phyloP scores from a whole-genome alignment of 2,329 filamentous ascomycete genomes.

The Penicillium italicum region DNA sequence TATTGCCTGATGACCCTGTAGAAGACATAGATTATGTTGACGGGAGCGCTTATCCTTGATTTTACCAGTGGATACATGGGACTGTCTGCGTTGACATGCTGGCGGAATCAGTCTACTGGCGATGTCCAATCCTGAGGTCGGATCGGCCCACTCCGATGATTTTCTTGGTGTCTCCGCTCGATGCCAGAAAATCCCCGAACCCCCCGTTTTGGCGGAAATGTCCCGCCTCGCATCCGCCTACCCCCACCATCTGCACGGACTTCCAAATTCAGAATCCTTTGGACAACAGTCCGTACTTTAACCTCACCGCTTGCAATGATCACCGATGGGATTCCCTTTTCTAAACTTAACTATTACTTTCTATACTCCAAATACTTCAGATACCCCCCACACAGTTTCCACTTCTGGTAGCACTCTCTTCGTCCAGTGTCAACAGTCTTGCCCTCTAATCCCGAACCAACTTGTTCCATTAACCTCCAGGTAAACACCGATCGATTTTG shows the following conservation, averaged over 20 bases:
- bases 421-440: background rate
- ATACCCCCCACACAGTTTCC: background rate
- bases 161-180: background rate
- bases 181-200: background rate
- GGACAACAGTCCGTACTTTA: background rate
- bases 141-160: background rate
- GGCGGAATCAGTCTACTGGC: too few relatives aligned
- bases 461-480: background rate
- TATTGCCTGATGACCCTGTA: background rate
- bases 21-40: background rate
- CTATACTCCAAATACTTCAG: background rate
- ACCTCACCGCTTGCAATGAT: background rate
- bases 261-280: background rate
- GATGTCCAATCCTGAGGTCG: background rate
- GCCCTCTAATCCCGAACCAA: background rate
- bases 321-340: background rate
- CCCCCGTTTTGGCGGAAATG: background rate
- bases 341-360: background rate
- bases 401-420: background rate
- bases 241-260: background rate
- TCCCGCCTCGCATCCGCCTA: conserved; percentile 1
- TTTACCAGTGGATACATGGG: too few relatives aligned
- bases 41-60: background rate
- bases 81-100: too few relatives aligned
- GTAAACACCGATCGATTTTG: background rate